Evolutionary conservation across 768 basidiomycete genomes (phyloP).

Genomic region (Coprinopsis cinerea): DNA sequence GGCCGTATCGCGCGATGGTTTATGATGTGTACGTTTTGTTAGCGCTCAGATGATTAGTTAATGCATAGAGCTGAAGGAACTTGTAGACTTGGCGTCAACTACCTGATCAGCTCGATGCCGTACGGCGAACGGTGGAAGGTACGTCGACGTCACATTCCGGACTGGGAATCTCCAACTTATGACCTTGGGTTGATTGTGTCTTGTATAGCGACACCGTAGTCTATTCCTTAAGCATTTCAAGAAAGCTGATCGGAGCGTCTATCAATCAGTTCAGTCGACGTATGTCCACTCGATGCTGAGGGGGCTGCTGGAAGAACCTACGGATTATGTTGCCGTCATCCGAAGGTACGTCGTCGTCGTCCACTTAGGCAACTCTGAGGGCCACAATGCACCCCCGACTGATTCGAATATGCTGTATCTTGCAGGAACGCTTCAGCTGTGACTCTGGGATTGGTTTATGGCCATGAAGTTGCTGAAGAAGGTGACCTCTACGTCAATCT

Average conservation of each 20-base stretch:
- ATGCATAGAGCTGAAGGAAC: neutral
- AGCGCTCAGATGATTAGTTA: neutral
- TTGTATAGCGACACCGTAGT: constrained; percentile 35
- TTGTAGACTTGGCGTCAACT: constrained; percentile 41
- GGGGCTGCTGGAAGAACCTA: constrained; percentile 29
- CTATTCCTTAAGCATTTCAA: constrained; percentile 35
- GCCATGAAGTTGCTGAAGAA: constrained; percentile 27
- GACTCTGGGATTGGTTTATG: constrained; percentile 37
- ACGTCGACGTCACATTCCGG: neutral
- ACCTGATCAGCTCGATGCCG: constrained; percentile 33
- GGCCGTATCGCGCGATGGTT: constrained; percentile 36
- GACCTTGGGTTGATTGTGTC: too few species aligned
- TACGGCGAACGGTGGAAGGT: constrained; percentile 20
- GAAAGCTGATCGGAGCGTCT: constrained; percentile 15
- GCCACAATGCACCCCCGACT: too few species aligned
- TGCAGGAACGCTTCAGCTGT: constrained; percentile 33
- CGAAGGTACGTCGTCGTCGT: too few species aligned
- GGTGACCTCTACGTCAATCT: constrained; percentile 36
- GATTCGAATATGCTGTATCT: too few species aligned
- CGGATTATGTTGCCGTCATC: constrained; percentile 29
- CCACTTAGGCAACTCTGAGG: too few species aligned
- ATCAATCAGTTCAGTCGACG: constrained; percentile 25
- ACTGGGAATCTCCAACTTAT: constrained; percentile 1
- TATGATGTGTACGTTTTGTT: constrained; percentile 35
- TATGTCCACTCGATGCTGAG: constrained; percentile 33